Base-by-base conservation (phyloP, 2,329 filamentous ascomycete genomes). In the Diaporthe sp. region DNA sequence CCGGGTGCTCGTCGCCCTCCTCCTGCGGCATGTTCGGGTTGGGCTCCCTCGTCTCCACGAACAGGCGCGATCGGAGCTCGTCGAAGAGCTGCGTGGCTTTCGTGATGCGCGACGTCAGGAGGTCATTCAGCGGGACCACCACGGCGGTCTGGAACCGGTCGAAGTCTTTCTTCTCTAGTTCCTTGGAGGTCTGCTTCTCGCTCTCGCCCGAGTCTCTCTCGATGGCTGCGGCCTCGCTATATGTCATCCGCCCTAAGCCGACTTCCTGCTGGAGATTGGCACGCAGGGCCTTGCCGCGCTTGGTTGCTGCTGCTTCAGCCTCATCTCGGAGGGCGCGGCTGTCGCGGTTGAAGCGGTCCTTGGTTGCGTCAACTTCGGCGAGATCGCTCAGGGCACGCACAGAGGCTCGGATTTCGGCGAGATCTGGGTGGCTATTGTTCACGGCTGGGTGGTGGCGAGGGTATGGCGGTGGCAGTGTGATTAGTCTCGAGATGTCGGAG, bases 371-470 rank as follows among this genome's bases (percentile, higher is more conserved):
- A 7, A 96, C 85, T 79, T 97, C 94, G 22, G 89, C 87, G 67
- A 98, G 85, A 78, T 97, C 92, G 70, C 92, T 93, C 54, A 98
- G 85, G 1, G 89, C 88, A 19, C 95, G 91, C 28, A 98, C 93
- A 0, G 92, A 89, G 4, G 88, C 91, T 67, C 97, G 92, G 61
- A 94, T 96, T 1, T 91, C 89, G 0, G 93, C 89, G n/a, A 99
- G 89, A 77, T 97, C 93, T 0, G 97, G 97, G 80, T 99, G 97
- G 78, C 91, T 97, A 80, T 98, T 99, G 82, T 97, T 98, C 22
- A 98, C 94, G 0, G 97, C 97, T 12, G 97, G 97, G 79, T 98
- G 94, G 80, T 98, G 96, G 10, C 96, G 92, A 1, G 97, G 97
- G 82, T 97, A 98, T 2, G 97, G 94, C 1, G 97, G 97, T 12